These are phyloP conservation scores for Macrolepiota albuminosa DNA, from an alignment of 768 basidiomycete species.

Conservation along the genomic window DNA sequence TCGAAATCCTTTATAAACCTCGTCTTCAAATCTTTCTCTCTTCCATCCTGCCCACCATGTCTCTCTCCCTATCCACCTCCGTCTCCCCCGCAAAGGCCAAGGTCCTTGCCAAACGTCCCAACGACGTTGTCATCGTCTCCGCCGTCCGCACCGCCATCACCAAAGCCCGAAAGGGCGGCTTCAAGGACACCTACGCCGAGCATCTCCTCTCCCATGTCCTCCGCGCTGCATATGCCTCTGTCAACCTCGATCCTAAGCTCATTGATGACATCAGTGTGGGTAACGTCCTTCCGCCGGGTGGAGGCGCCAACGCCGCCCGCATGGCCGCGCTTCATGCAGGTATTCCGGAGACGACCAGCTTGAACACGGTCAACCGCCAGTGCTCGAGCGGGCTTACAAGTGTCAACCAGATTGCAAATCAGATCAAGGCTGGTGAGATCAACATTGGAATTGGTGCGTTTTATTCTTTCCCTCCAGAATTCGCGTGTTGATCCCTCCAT, in stretches of 20 bases:
- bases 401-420: constrained; percentile 76
- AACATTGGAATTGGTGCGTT: constrained; percentile 81
- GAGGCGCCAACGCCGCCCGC: constrained; percentile 76
- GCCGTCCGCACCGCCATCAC: constrained; percentile 91
- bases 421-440: constrained; percentile 76
- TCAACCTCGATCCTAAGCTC: constrained; percentile 70
- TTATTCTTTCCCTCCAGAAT: background rate
- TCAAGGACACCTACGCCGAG: constrained; percentile 87
- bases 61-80: background rate
- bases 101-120: constrained; percentile 66
- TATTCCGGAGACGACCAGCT: constrained; percentile 66
- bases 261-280: constrained; percentile 85
- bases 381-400: constrained; percentile 86
- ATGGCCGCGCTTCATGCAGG: constrained; percentile 87
- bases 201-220: constrained; percentile 76
- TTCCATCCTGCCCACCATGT: background rate
- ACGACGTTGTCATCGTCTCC: constrained; percentile 88
- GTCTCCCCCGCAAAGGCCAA: constrained; percentile 45
- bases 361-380: constrained; percentile 87
- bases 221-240: constrained; percentile 63
- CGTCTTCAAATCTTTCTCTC: background rate
- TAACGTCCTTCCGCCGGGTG: constrained; percentile 83
- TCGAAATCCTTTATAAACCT: background rate
- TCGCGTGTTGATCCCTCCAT: background rate
- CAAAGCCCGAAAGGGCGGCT: constrained; percentile 84